Conservation (phyloP, 768 basidiomycete species). For the Trametes villosa region DNA sequence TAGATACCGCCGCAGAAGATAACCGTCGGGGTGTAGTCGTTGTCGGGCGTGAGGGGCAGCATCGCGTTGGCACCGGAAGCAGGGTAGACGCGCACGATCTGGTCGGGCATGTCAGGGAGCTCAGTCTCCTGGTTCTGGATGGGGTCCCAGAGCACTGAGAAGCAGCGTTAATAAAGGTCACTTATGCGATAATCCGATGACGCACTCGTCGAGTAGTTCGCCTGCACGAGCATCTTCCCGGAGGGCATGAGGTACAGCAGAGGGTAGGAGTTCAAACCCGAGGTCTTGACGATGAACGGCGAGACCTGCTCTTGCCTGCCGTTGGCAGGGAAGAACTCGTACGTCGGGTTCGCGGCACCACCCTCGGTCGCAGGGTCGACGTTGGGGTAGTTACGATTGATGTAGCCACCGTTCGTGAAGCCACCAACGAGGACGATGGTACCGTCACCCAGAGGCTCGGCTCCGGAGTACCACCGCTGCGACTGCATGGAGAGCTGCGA, state of each 20-base stretch:
- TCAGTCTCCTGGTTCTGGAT: slow-evolving; percentile 58
- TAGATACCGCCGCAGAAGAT: slow-evolving; percentile 91
- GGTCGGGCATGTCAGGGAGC: slow-evolving; percentile 73
- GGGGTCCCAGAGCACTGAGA: slow-evolving; percentile 55
- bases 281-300: slow-evolving; percentile 71
- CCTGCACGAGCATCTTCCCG: slow-evolving; percentile 81
- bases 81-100: slow-evolving; percentile 83
- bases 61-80: slow-evolving; percentile 88
- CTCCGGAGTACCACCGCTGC: slow-evolving; percentile 78
- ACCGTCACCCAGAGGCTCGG: slow-evolving; percentile 78
- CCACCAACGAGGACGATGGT: slow-evolving; percentile 81
- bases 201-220: slow-evolving; percentile 77
- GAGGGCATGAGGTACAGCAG: slow-evolving; percentile 76
- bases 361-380: slow-evolving; percentile 64
- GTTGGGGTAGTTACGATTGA: slow-evolving; percentile 77
- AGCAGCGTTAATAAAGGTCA: slow-evolving; percentile 6
- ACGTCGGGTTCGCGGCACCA: slow-evolving; percentile 79
- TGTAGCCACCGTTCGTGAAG: slow-evolving; percentile 76
- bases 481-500: slow-evolving; percentile 66
- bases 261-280: slow-evolving; percentile 79
- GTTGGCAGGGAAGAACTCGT: slow-evolving; percentile 79
- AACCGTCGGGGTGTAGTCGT: slow-evolving; percentile 84
- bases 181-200: slow-evolving; percentile 19
- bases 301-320: slow-evolving; percentile 52
- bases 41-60: slow-evolving; percentile 88